These are phyloP conservation scores for Chrysoporthe cubensis DNA, from an alignment of 2,329 filamentous ascomycete genomes.

Conservation along the genomic window DNA sequence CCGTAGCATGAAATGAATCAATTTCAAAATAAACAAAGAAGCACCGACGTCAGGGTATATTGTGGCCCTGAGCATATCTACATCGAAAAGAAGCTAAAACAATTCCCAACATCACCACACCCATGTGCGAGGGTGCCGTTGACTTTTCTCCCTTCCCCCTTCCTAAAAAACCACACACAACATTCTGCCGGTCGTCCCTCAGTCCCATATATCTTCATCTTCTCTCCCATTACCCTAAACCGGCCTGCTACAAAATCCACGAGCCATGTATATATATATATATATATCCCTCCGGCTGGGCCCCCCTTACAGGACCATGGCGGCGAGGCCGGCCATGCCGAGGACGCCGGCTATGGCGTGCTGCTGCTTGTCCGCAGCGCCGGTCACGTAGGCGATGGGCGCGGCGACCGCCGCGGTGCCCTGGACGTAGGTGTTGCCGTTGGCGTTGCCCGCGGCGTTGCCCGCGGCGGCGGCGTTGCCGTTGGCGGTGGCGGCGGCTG, in stretches of 20 bases:
- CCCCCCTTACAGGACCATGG: constrained; percentile 37
- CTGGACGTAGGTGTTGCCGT: constrained; percentile 28
- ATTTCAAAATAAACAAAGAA: background rate
- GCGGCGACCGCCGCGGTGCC: constrained; percentile 32
- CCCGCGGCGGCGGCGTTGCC: background rate
- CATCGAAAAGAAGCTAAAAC: background rate
- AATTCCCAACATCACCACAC: background rate
- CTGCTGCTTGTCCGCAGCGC: constrained; percentile 31
- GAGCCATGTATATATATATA: background rate
- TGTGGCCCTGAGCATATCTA: background rate
- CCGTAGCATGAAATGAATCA: background rate
- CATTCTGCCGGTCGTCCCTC: background rate
- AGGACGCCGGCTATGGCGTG: constrained; percentile 14
- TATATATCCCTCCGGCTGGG: background rate
- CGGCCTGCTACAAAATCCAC: background rate
- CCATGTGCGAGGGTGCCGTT: background rate
- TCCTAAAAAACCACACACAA: too few species aligned
- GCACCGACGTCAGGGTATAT: background rate
- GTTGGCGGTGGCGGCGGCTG: background rate
- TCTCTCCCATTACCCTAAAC: background rate
- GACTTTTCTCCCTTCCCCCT: background rate
- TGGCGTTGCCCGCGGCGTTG: constrained; percentile 11
- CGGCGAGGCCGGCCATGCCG: constrained; percentile 15
- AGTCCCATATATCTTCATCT: background rate
- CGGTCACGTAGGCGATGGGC: constrained; percentile 32